Conservation (phyloP, 257 asterid genomes). For the Craterostigma plantagineum region DNA sequence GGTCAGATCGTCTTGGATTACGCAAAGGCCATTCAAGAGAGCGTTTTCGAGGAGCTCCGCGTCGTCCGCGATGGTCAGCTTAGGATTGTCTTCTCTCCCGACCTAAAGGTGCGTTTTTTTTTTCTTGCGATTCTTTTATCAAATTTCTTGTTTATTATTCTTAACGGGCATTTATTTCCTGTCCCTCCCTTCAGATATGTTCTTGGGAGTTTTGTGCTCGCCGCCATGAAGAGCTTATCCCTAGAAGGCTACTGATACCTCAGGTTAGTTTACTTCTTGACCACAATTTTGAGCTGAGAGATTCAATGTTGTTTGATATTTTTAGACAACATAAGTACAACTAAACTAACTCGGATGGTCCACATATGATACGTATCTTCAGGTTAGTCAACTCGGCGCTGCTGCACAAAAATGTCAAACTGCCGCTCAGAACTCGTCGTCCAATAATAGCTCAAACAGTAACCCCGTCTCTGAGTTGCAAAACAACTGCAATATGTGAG, state of each 20-base stretch:
- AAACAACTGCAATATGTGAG: conserved; percentile 88
- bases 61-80: conserved; percentile 99
- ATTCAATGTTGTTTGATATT: no score
- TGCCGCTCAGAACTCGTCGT: conserved; percentile 57
- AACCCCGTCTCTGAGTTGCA: conserved; percentile 69
- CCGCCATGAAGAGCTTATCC: conserved; percentile 94
- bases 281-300: no score
- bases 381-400: conserved; percentile 91
- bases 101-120: conserved; percentile 64
- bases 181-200: conserved; percentile 41
- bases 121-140: conserved; percentile 5
- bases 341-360: no score
- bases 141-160: no score
- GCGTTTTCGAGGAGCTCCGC: conserved; percentile 95
- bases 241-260: conserved; percentile 82
- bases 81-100: conserved; percentile 81
- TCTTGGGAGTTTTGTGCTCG: conserved; percentile 99
- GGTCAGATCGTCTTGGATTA: conserved; percentile 88
- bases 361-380: conserved; percentile 6
- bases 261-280: conserved; percentile 31
- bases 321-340: no score
- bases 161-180: conserved; percentile 4
- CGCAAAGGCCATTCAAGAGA: conserved; percentile 95
- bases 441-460: conserved; percentile 9
- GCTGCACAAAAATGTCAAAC: conserved; percentile 97